A percentile compares a stretch with the other conserved stretches of the same genome.
Conservation (phyloP, 31 red algal genomes). For the Porphyra umbilicalis region DNA sequence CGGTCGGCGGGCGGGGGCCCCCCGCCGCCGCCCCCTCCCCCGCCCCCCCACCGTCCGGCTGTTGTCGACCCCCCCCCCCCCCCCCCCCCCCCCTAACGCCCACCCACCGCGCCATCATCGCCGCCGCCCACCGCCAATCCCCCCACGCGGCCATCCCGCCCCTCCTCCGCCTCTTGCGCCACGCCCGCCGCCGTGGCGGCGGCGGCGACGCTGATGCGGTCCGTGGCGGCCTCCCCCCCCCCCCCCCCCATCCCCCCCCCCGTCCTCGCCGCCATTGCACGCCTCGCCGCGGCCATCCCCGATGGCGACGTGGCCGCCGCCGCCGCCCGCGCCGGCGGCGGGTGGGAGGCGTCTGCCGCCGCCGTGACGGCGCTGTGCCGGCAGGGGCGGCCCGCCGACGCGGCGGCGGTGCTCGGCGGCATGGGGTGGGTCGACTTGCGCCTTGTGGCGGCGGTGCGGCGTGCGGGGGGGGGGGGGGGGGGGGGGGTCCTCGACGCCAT, state of each 20-base stretch:
- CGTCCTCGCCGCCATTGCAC: background rate
- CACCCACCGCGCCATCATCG: background rate
- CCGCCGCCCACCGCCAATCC: background rate
- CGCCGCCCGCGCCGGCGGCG: background rate
- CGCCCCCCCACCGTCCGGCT: background rate
- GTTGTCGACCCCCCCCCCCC: background rate
- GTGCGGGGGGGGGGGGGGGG: background rate
- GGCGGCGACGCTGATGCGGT: background rate
- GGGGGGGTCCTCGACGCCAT: background rate
- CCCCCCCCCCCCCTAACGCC: background rate
- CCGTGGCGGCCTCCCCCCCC: too few relatives aligned
- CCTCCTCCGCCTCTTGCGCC: background rate
- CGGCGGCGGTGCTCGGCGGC: background rate
- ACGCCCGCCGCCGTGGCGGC: too few relatives aligned
- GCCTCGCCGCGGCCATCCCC: background rate
- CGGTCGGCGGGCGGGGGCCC: background rate
- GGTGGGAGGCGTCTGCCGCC: background rate
- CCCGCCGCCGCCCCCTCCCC: background rate
- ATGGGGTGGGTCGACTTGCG: background rate
- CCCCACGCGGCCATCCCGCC: background rate
- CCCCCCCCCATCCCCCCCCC: background rate
- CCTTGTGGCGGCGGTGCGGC: background rate
- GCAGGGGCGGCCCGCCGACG: background rate
- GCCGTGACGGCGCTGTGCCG: background rate
- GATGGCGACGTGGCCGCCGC: background rate